Percentiles rank a stretch among this genome's conserved stretches.
Conservation (phyloP, 2,329 filamentous ascomycete species). For the Truncatella angustata region DNA sequence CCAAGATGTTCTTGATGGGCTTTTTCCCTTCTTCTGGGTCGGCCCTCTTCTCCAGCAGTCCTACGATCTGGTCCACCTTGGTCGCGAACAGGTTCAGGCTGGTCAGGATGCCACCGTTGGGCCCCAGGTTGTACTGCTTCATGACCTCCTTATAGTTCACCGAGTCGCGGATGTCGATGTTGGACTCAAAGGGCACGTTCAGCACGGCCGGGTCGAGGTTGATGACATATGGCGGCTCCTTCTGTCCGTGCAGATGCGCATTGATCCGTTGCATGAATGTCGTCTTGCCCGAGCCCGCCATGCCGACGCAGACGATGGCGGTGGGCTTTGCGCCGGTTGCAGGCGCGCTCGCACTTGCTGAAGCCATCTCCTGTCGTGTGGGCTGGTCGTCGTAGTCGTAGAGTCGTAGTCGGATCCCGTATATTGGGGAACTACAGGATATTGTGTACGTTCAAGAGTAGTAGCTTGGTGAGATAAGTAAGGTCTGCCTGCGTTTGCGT, state of each 20-base stretch:
- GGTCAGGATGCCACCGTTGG: constrained; percentile 95
- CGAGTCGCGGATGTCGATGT: constrained; percentile 97
- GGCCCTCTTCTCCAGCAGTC: constrained; percentile 84
- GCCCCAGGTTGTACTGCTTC: constrained; percentile 97
- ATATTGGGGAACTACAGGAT: too few species aligned
- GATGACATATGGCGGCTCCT: constrained; percentile 85
- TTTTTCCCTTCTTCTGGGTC: constrained; percentile 47
- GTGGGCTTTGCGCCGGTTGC: constrained; percentile 52
- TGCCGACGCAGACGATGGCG: constrained; percentile 90
- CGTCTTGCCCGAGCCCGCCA: constrained; percentile 99
- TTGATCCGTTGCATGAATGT: constrained; percentile 99
- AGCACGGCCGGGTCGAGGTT: constrained; percentile 96
- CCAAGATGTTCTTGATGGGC: constrained; percentile 77
- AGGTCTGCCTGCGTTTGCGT: too few species aligned
- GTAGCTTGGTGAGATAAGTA: too few species aligned
- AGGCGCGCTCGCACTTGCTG: constrained; percentile 12
- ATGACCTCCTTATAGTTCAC: constrained; percentile 99
- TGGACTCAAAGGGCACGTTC: constrained; percentile 90
- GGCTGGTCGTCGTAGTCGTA: too few species aligned
- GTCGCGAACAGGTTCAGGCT: constrained; percentile 95
- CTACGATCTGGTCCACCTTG: constrained; percentile 94
- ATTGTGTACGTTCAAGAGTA: too few species aligned
- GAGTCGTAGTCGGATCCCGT: too few species aligned
- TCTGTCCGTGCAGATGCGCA: constrained; percentile 79
- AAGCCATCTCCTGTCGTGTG: background rate